Conservation (phyloP, 352 stramenopile species). For the Globisporangium sylvaticum region DNA sequence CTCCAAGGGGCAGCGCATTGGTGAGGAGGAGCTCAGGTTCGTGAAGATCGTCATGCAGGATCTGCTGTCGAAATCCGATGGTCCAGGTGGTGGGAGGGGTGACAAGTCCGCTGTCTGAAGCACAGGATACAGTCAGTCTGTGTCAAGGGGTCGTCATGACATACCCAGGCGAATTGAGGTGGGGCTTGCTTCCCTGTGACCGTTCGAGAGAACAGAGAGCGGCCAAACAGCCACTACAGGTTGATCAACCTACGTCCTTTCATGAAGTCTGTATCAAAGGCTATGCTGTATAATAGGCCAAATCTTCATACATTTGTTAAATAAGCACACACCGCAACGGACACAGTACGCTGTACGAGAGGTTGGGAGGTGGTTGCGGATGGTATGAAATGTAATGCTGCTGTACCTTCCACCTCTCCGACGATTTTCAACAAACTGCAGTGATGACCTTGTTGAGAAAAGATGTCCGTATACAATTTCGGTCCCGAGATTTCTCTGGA, state of each 20-base stretch:
- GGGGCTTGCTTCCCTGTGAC: no score
- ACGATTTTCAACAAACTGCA: not conserved
- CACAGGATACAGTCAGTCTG: no score
- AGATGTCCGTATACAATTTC: no score
- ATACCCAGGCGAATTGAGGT: no score
- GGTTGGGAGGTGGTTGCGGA: not conserved
- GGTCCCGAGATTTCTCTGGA: no score
- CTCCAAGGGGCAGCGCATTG: no score
- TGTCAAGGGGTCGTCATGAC: no score
- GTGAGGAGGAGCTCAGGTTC: not conserved
- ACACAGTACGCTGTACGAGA: not conserved
- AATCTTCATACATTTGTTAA: not conserved
- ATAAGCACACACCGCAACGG: not conserved
- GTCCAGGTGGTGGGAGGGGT: not conserved
- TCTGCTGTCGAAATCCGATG: not conserved
- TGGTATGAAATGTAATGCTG: no score
- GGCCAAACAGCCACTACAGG: not conserved
- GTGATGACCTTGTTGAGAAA: not conserved
- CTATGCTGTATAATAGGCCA: not conserved
- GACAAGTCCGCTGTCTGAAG: not conserved
- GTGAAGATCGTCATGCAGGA: no score
- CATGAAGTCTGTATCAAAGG: not conserved
- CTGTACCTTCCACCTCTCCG: no score
- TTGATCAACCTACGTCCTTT: not conserved
- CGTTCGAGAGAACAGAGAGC: not conserved